A percentile compares a stretch with the other conserved stretches of the same genome.
phyloP scores from a whole-genome alignment of 2,329 filamentous ascomycete species.

The Endothia cerciana region DNA sequence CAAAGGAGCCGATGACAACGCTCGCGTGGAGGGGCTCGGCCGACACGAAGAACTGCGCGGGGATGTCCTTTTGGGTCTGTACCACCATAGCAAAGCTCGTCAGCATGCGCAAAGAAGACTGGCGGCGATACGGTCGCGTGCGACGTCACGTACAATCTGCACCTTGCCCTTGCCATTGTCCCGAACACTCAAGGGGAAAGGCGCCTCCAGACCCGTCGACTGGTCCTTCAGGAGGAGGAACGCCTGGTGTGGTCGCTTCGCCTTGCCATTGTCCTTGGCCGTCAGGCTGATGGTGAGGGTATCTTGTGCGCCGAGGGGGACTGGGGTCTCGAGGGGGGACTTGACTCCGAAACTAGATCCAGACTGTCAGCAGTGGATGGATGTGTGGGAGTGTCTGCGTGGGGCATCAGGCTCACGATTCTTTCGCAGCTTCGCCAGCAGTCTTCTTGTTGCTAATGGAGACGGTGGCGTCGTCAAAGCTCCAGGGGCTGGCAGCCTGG shows the following conservation, averaged over 20 bases:
- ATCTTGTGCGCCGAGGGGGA: constrained; percentile 70
- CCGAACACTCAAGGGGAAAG: constrained; percentile 82
- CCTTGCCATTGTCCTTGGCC: constrained; percentile 74
- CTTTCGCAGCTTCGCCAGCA: constrained; percentile 57
- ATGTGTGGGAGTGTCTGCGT: background rate
- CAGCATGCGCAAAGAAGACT: constrained; percentile 31
- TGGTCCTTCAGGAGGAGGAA: constrained; percentile 83
- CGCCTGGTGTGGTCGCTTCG: constrained; percentile 89
- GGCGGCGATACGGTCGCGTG: constrained; percentile 9
- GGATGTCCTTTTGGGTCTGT: constrained; percentile 87
- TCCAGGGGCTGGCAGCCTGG: constrained; percentile 66
- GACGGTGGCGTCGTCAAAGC: constrained; percentile 73
- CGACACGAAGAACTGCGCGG: constrained; percentile 75
- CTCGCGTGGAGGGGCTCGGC: constrained; percentile 74
- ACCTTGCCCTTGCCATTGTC: constrained; percentile 85
- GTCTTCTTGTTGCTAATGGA: constrained; percentile 69
- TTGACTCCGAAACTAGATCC: constrained; percentile 59
- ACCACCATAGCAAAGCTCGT: constrained; percentile 29
- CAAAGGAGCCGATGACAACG: constrained; percentile 85
- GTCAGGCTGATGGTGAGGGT: constrained; percentile 83
- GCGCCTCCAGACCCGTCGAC: constrained; percentile 78
- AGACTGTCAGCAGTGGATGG: constrained; percentile 31
- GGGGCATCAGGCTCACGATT: constrained; percentile 59
- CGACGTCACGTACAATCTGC: constrained; percentile 71
- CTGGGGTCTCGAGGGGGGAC: constrained; percentile 62